phyloP scores from a whole-genome alignment of 106 monocot species.

The Allium cepa region DNA sequence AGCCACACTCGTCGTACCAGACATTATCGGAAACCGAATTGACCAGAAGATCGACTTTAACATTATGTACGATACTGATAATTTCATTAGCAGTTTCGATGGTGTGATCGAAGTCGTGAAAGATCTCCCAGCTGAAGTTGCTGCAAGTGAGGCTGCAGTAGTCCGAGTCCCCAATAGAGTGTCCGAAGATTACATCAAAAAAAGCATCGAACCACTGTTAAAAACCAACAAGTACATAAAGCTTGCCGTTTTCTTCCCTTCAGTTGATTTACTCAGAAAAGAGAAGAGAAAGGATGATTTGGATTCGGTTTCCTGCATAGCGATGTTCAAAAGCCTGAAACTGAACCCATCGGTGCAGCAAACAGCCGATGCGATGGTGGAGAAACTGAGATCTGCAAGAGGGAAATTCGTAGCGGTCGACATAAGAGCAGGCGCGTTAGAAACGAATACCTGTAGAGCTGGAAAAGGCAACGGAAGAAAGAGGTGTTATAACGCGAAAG shows the following conservation, averaged over 20 bases:
- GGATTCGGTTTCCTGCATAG: slow-evolving; percentile 49
- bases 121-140: slow-evolving; percentile 45
- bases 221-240: slow-evolving; percentile 32
- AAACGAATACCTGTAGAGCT: slow-evolving; percentile 41
- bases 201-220: slow-evolving; percentile 54
- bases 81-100: slow-evolving; percentile 46
- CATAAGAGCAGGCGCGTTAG: slow-evolving; percentile 45
- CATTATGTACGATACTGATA: slow-evolving; percentile 60
- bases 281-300: slow-evolving; percentile 22
- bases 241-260: slow-evolving; percentile 46
- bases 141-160: slow-evolving; percentile 31
- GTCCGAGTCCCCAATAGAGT: slow-evolving; percentile 55
- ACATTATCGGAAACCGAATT: slow-evolving; percentile 66
- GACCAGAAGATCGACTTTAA: slow-evolving; percentile 55
- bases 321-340: slow-evolving; percentile 61
- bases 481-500: slow-evolving; percentile 49
- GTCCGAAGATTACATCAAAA: slow-evolving; percentile 49
- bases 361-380: slow-evolving; percentile 39
- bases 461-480: slow-evolving; percentile 23
- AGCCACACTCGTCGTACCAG: slow-evolving; percentile 71
- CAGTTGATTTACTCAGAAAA: slow-evolving; percentile 16
- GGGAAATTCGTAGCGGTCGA: slow-evolving; percentile 70
- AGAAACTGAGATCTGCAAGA: slow-evolving; percentile 40
- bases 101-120: slow-evolving; percentile 40
- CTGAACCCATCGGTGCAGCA: slow-evolving; percentile 38